Conservation (phyloP, 2,329 filamentous ascomycete species). For the Ilyonectria sp. region DNA sequence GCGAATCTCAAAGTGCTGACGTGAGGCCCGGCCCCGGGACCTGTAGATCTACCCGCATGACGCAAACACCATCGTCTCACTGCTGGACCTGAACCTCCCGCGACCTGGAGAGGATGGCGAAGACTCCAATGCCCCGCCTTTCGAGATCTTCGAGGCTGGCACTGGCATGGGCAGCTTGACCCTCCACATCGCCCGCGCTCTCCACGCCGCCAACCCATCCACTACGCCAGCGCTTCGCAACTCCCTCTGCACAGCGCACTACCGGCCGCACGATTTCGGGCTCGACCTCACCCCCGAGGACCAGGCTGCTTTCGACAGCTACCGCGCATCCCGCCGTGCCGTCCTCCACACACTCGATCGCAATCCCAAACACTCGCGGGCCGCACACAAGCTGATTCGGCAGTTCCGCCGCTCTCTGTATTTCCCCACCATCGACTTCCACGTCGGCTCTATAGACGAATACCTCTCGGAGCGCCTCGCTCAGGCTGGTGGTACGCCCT, state of each 20-base stretch:
- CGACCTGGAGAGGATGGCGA: constrained; percentile 54
- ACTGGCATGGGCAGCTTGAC: constrained; percentile 89
- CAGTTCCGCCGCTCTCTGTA: constrained; percentile 81
- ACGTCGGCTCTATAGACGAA: constrained; percentile 75
- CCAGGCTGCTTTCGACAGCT: constrained; percentile 58
- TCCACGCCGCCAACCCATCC: constrained; percentile 79
- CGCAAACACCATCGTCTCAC: constrained; percentile 80
- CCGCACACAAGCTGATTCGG: constrained; percentile 75
- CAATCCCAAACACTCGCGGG: constrained; percentile 71
- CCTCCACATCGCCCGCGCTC: constrained; percentile 80
- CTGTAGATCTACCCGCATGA: constrained; percentile 76
- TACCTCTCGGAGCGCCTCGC: constrained; percentile 72
- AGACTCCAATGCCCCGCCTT: constrained; percentile 57
- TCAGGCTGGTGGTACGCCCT: constrained; percentile 64
- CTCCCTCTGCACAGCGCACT: constrained; percentile 45
- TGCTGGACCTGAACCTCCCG: constrained; percentile 80
- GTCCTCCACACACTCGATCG: constrained; percentile 84
- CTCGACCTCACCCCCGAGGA: constrained; percentile 49
- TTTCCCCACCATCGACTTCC: constrained; percentile 79
- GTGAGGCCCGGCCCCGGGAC: constrained; percentile 1
- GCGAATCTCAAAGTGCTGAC: not conserved
- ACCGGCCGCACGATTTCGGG: constrained; percentile 37
- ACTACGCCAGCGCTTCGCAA: constrained; percentile 60
- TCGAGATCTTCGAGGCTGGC: constrained; percentile 87
- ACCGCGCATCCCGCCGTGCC: constrained; percentile 70